Percentiles rank a stretch among this genome's conserved stretches.
Evolutionary conservation across 768 basidiomycete species (phyloP).

Genomic region (Lentinus tigrinus): DNA sequence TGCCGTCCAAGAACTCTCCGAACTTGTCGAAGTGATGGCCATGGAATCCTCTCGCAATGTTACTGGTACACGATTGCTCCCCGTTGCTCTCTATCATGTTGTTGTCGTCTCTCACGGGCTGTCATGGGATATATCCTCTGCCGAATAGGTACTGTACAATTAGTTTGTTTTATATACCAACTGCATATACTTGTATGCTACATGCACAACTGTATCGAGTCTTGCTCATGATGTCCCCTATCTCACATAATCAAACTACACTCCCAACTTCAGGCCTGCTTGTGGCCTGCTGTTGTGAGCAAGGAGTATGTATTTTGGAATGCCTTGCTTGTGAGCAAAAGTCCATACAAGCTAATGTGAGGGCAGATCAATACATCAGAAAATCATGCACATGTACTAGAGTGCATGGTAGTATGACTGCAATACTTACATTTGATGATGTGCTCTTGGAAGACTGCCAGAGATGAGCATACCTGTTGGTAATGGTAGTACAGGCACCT

Average conservation of each 20-base stretch:
- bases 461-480: too few species aligned
- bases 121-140: neutral
- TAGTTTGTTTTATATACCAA: conserved; percentile 6
- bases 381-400: too few species aligned
- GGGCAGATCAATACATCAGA: too few species aligned
- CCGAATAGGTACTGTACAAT: conserved; percentile 18
- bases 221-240: neutral
- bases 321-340: too few species aligned
- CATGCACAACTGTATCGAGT: conserved; percentile 13
- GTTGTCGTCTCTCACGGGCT: neutral
- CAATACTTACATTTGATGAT: too few species aligned
- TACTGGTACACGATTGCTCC: neutral
- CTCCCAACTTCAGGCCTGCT: neutral
- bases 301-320: too few species aligned
- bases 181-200: conserved; percentile 7
- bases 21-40: conserved; percentile 4
- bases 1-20: neutral
- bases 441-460: too few species aligned
- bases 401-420: too few species aligned
- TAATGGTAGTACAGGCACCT: too few species aligned
- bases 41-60: neutral
- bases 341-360: too few species aligned
- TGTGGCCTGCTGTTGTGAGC: neutral
- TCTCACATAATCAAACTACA: neutral
- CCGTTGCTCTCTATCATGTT: neutral